Evolutionary conservation across 2,329 filamentous ascomycete genomes (phyloP).

Genomic region (Pezicula radicicola): DNA sequence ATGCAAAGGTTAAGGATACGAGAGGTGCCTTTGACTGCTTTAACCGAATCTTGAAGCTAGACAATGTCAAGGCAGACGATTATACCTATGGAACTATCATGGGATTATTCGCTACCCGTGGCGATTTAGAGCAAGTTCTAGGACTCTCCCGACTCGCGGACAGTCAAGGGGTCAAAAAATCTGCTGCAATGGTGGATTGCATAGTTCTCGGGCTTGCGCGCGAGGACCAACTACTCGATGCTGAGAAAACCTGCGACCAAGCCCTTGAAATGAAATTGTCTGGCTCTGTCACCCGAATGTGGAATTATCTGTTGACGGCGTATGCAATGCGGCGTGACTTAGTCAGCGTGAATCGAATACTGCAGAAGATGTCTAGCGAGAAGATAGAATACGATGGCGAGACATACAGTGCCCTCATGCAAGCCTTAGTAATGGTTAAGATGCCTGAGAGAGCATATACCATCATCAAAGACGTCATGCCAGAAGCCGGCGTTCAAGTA

Average conservation of each 20-base stretch:
- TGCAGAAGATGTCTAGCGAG: constrained; percentile 50
- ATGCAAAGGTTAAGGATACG: constrained; percentile 64
- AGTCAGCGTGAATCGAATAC: constrained; percentile 47
- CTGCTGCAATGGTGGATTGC: constrained; percentile 56
- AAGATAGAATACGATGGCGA: constrained; percentile 49
- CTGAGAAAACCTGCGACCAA: constrained; percentile 56
- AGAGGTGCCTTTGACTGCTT: constrained; percentile 64
- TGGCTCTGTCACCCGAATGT: constrained; percentile 60
- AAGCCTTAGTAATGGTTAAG: constrained; percentile 47
- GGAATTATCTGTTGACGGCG: constrained; percentile 74
- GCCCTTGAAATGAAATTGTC: constrained; percentile 48
- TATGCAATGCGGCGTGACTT: constrained; percentile 63
- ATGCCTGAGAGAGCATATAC: constrained; percentile 53
- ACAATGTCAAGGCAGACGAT: constrained; percentile 49
- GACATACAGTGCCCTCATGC: constrained; percentile 62
- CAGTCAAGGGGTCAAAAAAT: constrained; percentile 45
- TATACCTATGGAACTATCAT: constrained; percentile 73
- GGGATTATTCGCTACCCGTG: constrained; percentile 64
- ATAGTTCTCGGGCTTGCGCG: constrained; percentile 67
- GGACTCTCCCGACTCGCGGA: constrained; percentile 63
- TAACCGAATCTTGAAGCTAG: constrained; percentile 48
- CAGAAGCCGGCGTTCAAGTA: constrained; percentile 37
- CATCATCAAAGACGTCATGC: constrained; percentile 49
- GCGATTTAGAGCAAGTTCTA: constrained; percentile 69
- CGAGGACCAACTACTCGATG: constrained; percentile 50